Percentiles rank a stretch among this genome's conserved stretches.
These are phyloP conservation scores for Xylaria arbuscula DNA, from an alignment of 2,329 filamentous ascomycete species.

Conservation along the genomic window DNA sequence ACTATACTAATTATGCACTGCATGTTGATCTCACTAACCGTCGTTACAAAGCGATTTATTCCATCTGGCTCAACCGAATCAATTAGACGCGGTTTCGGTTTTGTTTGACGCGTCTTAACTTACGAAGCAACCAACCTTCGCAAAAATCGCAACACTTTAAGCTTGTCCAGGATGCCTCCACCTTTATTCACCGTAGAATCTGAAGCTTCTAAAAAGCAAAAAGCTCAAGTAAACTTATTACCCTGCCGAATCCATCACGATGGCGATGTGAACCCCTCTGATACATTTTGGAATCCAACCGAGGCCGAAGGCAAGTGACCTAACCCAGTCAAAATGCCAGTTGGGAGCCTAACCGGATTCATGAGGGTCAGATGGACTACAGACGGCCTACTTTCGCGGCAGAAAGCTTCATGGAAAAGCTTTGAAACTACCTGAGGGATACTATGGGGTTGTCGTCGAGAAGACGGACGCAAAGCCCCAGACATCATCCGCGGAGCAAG, in stretches of 20 bases:
- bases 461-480: conserved; percentile 55
- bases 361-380: conserved; percentile 58
- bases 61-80: conserved; percentile 19
- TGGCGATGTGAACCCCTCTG: conserved; percentile 72
- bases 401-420: conserved; percentile 78
- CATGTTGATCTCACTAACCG: too few relatives aligned
- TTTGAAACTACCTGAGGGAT: conserved; percentile 76
- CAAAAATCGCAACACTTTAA: too few relatives aligned
- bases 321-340: background rate
- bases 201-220: conserved; percentile 35
- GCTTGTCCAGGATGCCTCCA: conserved; percentile 44
- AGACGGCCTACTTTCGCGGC: conserved; percentile 78
- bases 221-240: conserved; percentile 66
- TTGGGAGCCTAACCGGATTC: conserved; percentile 23
- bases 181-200: conserved; percentile 45
- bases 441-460: conserved; percentile 72
- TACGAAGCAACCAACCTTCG: background rate
- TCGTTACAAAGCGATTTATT: background rate
- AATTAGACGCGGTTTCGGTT: conserved; percentile 18
- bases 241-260: conserved; percentile 85
- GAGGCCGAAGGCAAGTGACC: conserved; percentile 57
- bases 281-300: conserved; percentile 77
- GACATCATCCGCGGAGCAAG: conserved; percentile 44
- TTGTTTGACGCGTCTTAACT: conserved; percentile 27
- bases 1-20: too few relatives aligned